Evolutionary conservation across 169 alveolate species (phyloP).

Genomic region (Eimeria praecox): DNA sequence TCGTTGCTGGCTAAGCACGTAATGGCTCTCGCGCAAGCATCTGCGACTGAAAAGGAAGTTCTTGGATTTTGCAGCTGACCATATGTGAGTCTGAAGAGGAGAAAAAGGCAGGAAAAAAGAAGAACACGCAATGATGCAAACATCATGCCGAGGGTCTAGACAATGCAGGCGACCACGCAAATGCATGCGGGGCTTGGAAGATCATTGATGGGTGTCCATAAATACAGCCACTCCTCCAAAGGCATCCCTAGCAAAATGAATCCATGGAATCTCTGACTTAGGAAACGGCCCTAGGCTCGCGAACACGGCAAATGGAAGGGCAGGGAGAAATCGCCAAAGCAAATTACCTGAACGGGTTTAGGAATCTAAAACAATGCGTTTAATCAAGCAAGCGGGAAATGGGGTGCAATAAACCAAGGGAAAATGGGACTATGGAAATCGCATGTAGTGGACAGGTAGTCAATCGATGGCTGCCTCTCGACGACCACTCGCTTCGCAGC

Average conservation of each 20-base stretch:
- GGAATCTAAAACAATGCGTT: background rate
- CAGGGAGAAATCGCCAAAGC: background rate
- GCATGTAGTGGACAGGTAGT: slow-evolving; percentile 8
- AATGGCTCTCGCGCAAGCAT: background rate
- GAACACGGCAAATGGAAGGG: background rate
- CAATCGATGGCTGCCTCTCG: slow-evolving; percentile 30
- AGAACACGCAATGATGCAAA: background rate
- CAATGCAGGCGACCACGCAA: background rate
- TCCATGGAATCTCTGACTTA: background rate
- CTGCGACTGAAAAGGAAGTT: background rate
- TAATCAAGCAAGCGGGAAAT: background rate
- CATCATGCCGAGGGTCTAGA: slow-evolving; percentile 7
- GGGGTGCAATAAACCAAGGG: background rate
- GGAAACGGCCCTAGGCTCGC: background rate
- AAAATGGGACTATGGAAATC: background rate
- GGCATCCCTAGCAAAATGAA: background rate
- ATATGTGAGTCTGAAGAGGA: background rate
- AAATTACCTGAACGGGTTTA: background rate
- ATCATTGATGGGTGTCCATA: background rate
- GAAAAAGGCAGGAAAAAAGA: background rate
- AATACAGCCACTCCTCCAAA: background rate
- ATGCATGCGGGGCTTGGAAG: background rate
- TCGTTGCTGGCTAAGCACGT: background rate
- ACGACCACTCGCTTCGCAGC: slow-evolving; percentile 4
- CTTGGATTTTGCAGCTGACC: slow-evolving; percentile 3